phyloP scores from a whole-genome alignment of 164 flowering plant species.

The Berberis vulgaris region DNA sequence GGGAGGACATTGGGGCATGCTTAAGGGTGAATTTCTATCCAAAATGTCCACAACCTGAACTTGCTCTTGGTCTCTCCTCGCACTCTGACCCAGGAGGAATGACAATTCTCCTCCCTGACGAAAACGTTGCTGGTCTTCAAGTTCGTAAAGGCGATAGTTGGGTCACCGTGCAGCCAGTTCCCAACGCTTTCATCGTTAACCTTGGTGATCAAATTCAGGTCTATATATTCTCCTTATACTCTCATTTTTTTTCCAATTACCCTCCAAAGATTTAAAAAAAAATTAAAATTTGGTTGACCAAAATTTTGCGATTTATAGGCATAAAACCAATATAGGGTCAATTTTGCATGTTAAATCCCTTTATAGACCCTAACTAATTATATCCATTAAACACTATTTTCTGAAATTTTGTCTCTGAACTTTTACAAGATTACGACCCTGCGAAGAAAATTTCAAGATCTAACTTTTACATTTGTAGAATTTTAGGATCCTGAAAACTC shows the following conservation, averaged over 20 bases:
- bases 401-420: too few species aligned
- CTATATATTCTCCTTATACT: background rate
- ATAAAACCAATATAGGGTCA: too few species aligned
- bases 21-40: conserved; percentile 51
- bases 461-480: too few species aligned
- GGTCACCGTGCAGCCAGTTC: conserved; percentile 56
- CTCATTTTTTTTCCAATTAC: background rate
- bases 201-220: conserved; percentile 80
- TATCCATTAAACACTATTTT: too few species aligned
- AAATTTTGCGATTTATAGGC: too few species aligned
- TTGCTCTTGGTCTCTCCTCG: conserved; percentile 59
- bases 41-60: conserved; percentile 71
- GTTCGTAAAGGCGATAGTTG: conserved; percentile 40
- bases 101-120: conserved; percentile 60
- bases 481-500: too few species aligned
- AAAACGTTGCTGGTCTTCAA: conserved; percentile 50
- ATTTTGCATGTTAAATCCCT: too few species aligned
- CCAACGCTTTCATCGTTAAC: conserved; percentile 55
- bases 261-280: background rate
- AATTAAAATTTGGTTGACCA: too few species aligned
- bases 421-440: too few species aligned
- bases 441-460: too few species aligned
- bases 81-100: conserved; percentile 62
- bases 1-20: conserved; percentile 1
- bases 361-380: too few species aligned